Evolutionary conservation across 108 stramenopile genomes (phyloP), one percentile per base, ranked within the genome.

Genomic region (Parietichytrium sp.): DNA sequence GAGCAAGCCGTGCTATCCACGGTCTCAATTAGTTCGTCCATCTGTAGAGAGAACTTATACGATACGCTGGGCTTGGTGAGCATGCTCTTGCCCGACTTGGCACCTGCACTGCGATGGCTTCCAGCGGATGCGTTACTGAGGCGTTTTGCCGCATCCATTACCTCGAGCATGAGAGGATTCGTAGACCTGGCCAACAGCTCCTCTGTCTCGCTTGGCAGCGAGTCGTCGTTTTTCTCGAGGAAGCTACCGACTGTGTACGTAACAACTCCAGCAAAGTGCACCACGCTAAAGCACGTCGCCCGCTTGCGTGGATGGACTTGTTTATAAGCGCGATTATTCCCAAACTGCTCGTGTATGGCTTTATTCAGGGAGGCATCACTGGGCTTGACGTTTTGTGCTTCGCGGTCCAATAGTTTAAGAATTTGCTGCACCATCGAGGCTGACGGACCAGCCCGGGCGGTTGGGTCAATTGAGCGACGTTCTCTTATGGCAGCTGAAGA

Each of bases 401-500:
- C 61, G 38, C 45, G 38, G 61, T 72, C 61, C 23, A 72, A n/a
- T 7, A 72, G 61, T 27, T 72, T 42, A 25, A 72, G 61, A 7
- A 72, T 25, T 25, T 72, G 38, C 33, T 72, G 38, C 18, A 72
- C 33, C n/a, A 20, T 42, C 1, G 36, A 33, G 20, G 61, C 49
- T 0, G 54, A 12, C 20, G 54, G 26, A 26, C 54, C 54, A 15
- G 8, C 54, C 25, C 8, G 25, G 12, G 23, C 54, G n/a, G n/a
- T n/a, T n/a, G n/a, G n/a, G n/a, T n/a, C n/a, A n/a, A n/a, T n/a
- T n/a, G n/a, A n/a, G n/a, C 18, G 50, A 45, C 47, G 27, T 49
- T 48, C 48, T 96, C 95, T 55, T 96, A 94, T 48, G 95, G 87
- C 4, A 90, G 92, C 55, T 84, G 89, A 4, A 79, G 50, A 38